These are phyloP conservation scores for Grifola frondosa DNA, from an alignment of 1,284 basidiomycete genomes.

Conservation along the genomic window DNA sequence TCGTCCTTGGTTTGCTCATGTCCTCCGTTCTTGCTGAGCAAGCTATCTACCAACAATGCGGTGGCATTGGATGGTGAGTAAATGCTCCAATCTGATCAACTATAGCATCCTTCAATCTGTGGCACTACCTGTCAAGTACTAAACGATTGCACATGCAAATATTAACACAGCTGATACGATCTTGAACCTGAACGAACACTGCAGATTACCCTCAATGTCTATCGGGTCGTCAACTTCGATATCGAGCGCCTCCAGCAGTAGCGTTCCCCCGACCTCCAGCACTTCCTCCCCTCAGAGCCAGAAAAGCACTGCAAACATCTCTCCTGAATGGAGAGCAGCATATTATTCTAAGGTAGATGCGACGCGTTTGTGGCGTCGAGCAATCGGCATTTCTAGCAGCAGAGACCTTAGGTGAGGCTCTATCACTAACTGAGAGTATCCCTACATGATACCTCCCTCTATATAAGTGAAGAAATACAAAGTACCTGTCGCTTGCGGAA, in stretches of 20 bases:
- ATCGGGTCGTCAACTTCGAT: conserved; percentile 33
- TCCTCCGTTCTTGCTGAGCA: conserved; percentile 24
- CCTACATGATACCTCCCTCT: too few relatives aligned
- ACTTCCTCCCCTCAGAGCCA: conserved; percentile 17
- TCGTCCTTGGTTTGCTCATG: too few relatives aligned
- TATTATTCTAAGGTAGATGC: too few relatives aligned
- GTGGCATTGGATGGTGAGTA: conserved; percentile 48
- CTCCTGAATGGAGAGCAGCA: conserved; percentile 53
- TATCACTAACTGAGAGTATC: too few relatives aligned
- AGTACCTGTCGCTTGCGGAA: too few relatives aligned
- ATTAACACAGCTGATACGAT: background rate
- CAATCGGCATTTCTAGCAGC: too few relatives aligned
- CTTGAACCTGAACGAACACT: too few relatives aligned
- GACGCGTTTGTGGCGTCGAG: too few relatives aligned
- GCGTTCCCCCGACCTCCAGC: conserved; percentile 57
- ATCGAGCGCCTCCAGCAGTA: conserved; percentile 47
- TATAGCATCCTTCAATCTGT: background rate
- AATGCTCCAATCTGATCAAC: background rate
- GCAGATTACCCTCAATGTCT: conserved; percentile 50
- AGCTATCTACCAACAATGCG: conserved; percentile 45
- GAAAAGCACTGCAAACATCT: conserved; percentile 41
- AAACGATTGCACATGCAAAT: conserved; percentile 40
- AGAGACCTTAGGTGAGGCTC: too few relatives aligned
- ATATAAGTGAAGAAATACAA: too few relatives aligned
- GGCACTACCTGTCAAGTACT: conserved; percentile 40